Base-by-base conservation (phyloP, 2,329 filamentous ascomycete species). In the Davidsoniella australis region DNA sequence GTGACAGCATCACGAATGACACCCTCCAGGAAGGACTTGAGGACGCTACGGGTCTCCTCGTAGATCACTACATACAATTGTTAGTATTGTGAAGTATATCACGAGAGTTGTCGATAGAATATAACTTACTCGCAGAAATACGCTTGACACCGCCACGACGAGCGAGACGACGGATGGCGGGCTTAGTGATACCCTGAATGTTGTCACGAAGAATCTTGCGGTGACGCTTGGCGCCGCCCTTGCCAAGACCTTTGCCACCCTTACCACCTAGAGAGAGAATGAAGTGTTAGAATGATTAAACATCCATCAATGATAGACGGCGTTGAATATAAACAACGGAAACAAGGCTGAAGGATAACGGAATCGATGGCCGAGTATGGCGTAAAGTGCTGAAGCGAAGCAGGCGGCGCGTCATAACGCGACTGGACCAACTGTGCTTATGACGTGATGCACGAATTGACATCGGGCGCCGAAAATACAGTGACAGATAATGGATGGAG, bases 141-240 rank as follows among this genome's bases (percentile, higher is more conserved):
- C 88, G 88, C 85, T 95, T 95, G 77, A 95, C 88, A 89, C 88
- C 88, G 70, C 88, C 88, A 91, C 88, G 87, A 73, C 88, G 88
- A 58, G 88, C 88, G 67, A 95, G 87, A 93, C 88, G 88, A 64
- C 88, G 83, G 71, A 95, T 95, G 63, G 88, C 88, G 63, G 88
- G 88, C 84, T 95, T 95, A 65, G 88, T 95, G 66, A 95, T 95
- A 73, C 88, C 88, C 75, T 95, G 88, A 66, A 95, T 95, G 84
- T 94, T 95, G 83, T 94, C 88, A 72, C 88, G 86, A 70, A 95
- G 78, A 76, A 95, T 95, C 85, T 95, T 95, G 64, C 89, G 82
- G 75, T 95, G 88, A 72, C 88, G 88, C 84, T 95, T 96, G 71
- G 89, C 89, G 69, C 88, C 88, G 59, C 88, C 88, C 81, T 94